phyloP scores from a whole-genome alignment of 129 eudicot genomes.

The Kitagawia praeruptora region DNA sequence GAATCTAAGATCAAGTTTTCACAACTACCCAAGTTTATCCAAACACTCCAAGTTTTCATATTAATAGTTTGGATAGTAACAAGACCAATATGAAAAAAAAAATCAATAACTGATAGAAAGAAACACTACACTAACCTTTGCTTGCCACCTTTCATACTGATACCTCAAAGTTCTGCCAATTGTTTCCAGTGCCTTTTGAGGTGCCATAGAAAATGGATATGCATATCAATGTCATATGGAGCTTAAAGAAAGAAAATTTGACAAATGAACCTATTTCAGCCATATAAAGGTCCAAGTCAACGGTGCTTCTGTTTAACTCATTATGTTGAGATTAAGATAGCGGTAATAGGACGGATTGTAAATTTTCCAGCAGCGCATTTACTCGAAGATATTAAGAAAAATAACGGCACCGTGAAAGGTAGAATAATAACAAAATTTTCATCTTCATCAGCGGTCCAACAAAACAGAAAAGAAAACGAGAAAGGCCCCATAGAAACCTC shows the following conservation, averaged over 20 bases:
- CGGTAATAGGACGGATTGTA: not conserved
- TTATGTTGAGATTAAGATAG: not conserved
- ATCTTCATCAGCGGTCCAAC: not conserved
- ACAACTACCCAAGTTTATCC: no score
- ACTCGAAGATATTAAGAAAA: not conserved
- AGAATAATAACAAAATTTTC: not conserved
- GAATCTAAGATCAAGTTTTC: no score
- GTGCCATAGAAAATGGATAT: constrained; percentile 96
- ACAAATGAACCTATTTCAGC: not conserved
- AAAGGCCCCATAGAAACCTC: not conserved
- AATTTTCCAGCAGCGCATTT: not conserved
- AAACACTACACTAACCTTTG: constrained; percentile 48
- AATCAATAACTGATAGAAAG: not conserved
- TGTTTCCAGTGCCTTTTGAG: constrained; percentile 84
- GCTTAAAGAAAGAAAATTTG: not conserved
- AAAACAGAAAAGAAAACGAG: not conserved
- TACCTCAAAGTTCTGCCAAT: constrained; percentile 73
- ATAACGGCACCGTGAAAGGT: not conserved
- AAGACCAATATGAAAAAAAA: not conserved
- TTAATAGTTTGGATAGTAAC: constrained; percentile 8
- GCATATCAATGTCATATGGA: constrained; percentile 17
- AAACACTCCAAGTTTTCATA: no score
- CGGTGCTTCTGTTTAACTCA: not conserved
- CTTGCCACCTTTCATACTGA: constrained; percentile 98
- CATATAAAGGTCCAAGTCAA: not conserved